These are phyloP conservation scores for Fragaria iinumae DNA, from an alignment of 306 rosid species.

Conservation along the genomic window DNA sequence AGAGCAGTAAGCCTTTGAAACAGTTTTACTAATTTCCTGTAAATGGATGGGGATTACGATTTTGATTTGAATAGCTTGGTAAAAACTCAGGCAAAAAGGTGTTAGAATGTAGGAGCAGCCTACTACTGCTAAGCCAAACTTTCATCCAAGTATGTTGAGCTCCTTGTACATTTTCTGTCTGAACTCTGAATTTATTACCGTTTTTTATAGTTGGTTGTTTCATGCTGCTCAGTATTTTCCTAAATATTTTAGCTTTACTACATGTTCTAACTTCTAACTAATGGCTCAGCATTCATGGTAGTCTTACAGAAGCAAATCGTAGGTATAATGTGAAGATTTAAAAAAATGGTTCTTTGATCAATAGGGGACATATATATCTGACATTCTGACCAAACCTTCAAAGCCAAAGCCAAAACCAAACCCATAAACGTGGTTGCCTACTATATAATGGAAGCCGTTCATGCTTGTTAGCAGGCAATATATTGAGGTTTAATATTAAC, in stretches of 20 bases:
- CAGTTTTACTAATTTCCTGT: background rate
- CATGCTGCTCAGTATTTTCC: too few species aligned
- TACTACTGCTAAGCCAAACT: background rate
- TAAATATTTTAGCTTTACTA: too few species aligned
- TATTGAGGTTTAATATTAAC: too few species aligned
- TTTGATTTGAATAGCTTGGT: background rate
- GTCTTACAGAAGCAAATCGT: background rate
- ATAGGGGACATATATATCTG: background rate
- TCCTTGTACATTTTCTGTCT: background rate
- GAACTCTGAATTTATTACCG: background rate
- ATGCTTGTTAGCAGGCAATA: background rate
- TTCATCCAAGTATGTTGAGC: background rate
- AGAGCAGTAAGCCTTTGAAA: slow-evolving; percentile 3
- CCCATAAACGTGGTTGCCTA: background rate
- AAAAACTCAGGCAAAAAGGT: background rate
- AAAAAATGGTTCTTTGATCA: too few species aligned
- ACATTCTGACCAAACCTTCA: background rate
- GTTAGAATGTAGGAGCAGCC: background rate
- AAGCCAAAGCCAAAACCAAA: background rate
- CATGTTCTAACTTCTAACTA: too few species aligned
- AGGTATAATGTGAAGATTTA: background rate
- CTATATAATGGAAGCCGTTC: background rate
- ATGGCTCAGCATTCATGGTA: too few species aligned
- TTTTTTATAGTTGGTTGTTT: too few species aligned
- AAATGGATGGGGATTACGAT: background rate